Base-by-base conservation (phyloP, 2,329 filamentous ascomycete species). In the Diaporthe sp. region DNA sequence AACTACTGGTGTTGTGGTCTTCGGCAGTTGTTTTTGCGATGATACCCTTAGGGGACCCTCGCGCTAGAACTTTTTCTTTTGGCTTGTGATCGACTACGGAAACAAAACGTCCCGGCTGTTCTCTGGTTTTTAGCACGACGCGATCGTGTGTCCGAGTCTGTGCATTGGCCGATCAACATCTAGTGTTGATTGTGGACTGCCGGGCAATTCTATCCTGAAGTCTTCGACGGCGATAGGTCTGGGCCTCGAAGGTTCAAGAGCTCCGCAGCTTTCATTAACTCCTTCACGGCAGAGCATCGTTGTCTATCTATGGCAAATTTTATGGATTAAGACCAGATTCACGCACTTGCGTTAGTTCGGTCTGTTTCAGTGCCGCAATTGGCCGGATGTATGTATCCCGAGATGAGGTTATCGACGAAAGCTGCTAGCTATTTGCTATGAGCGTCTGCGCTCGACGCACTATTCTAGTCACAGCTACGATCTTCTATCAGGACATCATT, bases 1-100 rank as follows among this genome's bases (percentile, higher is more conserved):
- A 70, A 70, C 65, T 28, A 70, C 65, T 28, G 65, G 65, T 70
- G 49, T 42, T 10, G 17, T 49, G 49, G 15, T 49, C 65, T 31
- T 70, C 65, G 65, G 65, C 65, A 70, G 65, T 55, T 70, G 49
- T 31, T n/a, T 5, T 70, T 55, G 49, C 15, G 46, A 53, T 8
- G 49, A 42, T 19, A 25, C 31, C 3, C 19, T 42, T 4, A 39
- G n/a, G 6, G 25, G 22, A 15, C 4, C 2, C 1, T 53, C 12
- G 28, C 13, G 17, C 34, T 2, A 53, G 8, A 8, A 28, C 15
- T 22, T 7, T 13, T 28, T 5, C 9, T 4, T 7, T 13, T 22
- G 1, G 13, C 37, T 22, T 34, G 15, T 25, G 10, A 7, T 10
- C 4, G n/a, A 39, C 3, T 28, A 49, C 22, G 1, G 10, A 22